phyloP scores from a whole-genome alignment of 2,329 filamentous ascomycete species.

The Aspergillus pseudotamarii region DNA sequence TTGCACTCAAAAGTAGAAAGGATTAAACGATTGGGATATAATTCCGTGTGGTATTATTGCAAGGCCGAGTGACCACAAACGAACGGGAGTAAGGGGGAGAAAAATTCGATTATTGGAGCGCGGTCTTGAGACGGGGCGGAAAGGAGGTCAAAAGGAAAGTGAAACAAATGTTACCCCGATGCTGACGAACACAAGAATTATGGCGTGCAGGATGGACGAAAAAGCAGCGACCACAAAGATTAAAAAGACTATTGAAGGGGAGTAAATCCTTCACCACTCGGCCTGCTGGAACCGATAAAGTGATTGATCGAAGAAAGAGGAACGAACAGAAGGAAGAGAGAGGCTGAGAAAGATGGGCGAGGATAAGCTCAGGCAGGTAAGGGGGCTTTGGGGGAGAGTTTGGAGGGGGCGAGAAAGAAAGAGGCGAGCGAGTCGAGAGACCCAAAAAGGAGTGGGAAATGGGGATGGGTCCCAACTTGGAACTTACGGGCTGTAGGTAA shows the following conservation, averaged over 20 bases:
- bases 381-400: conserved; percentile 21
- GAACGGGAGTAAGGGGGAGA: conserved; percentile 20
- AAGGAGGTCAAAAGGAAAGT: conserved; percentile 24
- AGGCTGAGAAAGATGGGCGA: conserved; percentile 13
- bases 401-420: background rate
- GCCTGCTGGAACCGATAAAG: conserved; percentile 16
- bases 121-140: conserved; percentile 19
- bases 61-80: conserved; percentile 15
- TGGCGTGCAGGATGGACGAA: background rate
- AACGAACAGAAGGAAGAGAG: conserved; percentile 16
- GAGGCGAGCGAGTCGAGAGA: background rate
- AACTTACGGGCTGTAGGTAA: background rate
- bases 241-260: conserved; percentile 14
- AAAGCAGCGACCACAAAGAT: background rate
- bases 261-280: conserved; percentile 3
- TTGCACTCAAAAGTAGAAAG: background rate
- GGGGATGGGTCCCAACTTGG: background rate
- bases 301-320: conserved; percentile 18
- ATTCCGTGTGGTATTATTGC: conserved; percentile 15
- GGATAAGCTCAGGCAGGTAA: conserved; percentile 29
- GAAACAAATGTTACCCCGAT: conserved; percentile 18
- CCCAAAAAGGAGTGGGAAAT: conserved; percentile 12
- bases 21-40: conserved; percentile 11
- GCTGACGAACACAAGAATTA: conserved; percentile 3
- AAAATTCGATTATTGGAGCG: conserved; percentile 21